Evolutionary conservation across 306 rosid species (phyloP), one percentile per base, ranked within the genome.

Genomic region (Lupinus albus): DNA sequence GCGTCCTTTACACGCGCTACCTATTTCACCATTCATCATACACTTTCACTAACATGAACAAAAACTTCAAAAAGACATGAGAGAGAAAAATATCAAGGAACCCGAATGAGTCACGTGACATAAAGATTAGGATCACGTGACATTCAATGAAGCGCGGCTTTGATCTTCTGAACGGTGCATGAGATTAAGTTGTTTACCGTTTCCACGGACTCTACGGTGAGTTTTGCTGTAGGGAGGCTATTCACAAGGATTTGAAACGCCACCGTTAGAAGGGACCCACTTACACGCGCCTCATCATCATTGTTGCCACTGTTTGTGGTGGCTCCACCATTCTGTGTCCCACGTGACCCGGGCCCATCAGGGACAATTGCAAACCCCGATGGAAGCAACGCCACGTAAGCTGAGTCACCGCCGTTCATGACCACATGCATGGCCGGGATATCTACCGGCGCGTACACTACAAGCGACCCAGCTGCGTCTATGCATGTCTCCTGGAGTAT

Each of bases 371-470:
- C 91, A 3, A 93, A 93, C 1, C 98, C 98, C 0, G 98, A 93
- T 0, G 98, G 98, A 0, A 93, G 72, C 4, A 93, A 44, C 0
- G 98, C 98, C 82, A 93, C 98, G 64, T 93, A 93, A 11, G 98
- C 96, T 0, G 98, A 93, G 54, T 93, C 98, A 0, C 98, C 98
- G 2, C 98, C 98, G 79, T 84, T 93, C 98, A 93, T 89, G 4
- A 93, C 98, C 1, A 86, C 88, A 41, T 93, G 98, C 96, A 93
- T 93, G 14, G 98, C 98, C 0, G 98, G 98, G 3, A 89, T 89
- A 52, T 93, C 98, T 0, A 93, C 98, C 2, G 98, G 98, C 78
- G 98, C 98, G 88, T 89, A 93, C 57, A 93, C 98, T 2, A 93
- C 96, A 71, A 89, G 91, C 60, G 95, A 83, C 12, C 98, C 98